Conservation (phyloP, 192 early-diverging fungal genomes). For the Coemansia sp. region DNA sequence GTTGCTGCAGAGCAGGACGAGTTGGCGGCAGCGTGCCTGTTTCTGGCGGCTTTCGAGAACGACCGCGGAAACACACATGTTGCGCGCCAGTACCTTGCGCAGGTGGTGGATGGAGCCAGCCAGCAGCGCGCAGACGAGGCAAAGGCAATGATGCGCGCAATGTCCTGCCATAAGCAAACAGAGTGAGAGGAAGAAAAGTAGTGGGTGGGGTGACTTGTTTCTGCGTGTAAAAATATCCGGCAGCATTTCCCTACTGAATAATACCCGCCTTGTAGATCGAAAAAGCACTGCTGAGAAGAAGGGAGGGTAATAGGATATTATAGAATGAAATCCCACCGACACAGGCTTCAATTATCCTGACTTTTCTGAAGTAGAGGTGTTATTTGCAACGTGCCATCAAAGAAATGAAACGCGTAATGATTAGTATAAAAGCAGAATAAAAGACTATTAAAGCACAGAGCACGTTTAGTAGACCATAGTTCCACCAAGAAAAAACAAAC, state of each 20-base stretch:
- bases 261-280: neutral
- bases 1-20: slow-evolving; percentile 35
- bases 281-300: no score
- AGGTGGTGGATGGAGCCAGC: slow-evolving; percentile 40
- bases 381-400: neutral
- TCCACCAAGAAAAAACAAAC: no score
- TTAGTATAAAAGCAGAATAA: no score
- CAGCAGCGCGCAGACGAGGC: slow-evolving; percentile 42
- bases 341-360: neutral
- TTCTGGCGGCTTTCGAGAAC: slow-evolving; percentile 41
- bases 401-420: no score
- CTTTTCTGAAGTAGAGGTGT: neutral
- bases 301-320: slow-evolving; percentile 8
- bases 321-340: neutral
- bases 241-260: neutral
- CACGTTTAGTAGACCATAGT: no score
- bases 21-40: slow-evolving; percentile 44
- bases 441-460: no score
- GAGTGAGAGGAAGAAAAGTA: no score
- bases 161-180: neutral
- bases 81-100: slow-evolving; percentile 37
- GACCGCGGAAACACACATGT: slow-evolving; percentile 28
- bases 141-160: slow-evolving; percentile 40
- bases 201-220: neutral
- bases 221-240: neutral